Conservation (phyloP, 805 yeast genomes). For the Kluyveromyces aestuarii region DNA sequence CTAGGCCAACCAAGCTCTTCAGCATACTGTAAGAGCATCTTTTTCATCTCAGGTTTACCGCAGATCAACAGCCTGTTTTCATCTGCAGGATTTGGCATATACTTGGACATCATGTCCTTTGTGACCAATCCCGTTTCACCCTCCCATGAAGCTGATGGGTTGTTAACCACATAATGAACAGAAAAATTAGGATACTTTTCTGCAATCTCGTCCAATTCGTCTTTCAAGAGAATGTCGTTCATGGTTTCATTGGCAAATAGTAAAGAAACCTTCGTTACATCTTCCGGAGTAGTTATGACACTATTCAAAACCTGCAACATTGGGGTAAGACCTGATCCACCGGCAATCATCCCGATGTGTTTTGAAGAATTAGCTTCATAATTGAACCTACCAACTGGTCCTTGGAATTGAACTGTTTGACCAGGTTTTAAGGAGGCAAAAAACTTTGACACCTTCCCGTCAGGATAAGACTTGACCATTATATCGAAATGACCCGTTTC, state of each 20-base stretch:
- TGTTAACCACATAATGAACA: conserved; percentile 48
- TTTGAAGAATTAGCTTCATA: conserved; percentile 52
- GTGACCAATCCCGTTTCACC: conserved; percentile 55
- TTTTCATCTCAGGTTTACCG: conserved; percentile 69
- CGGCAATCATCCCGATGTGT: conserved; percentile 64
- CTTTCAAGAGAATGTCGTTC: conserved; percentile 64
- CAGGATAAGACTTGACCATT: conserved; percentile 64
- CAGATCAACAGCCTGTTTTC: conserved; percentile 57
- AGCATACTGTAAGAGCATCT: conserved; percentile 39
- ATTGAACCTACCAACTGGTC: conserved; percentile 69
- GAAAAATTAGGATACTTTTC: conserved; percentile 52
- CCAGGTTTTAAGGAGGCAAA: conserved; percentile 61
- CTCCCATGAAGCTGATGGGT: conserved; percentile 43
- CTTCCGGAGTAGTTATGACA: conserved; percentile 61
- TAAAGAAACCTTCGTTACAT: conserved; percentile 49
- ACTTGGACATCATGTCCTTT: conserved; percentile 43
- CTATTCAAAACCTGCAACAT: conserved; percentile 70
- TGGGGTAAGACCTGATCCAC: conserved; percentile 89
- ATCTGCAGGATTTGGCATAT: conserved; percentile 41
- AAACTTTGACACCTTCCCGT: conserved; percentile 59
- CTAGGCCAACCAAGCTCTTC: conserved; percentile 51
- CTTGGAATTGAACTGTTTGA: conserved; percentile 59
- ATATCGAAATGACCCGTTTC: conserved; percentile 72
- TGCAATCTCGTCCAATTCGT: conserved; percentile 63
- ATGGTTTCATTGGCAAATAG: conserved; percentile 69